Percentiles rank a stretch among this genome's conserved stretches.
Conservation (phyloP, 257 asterid species). For the Eustoma russellianum region DNA sequence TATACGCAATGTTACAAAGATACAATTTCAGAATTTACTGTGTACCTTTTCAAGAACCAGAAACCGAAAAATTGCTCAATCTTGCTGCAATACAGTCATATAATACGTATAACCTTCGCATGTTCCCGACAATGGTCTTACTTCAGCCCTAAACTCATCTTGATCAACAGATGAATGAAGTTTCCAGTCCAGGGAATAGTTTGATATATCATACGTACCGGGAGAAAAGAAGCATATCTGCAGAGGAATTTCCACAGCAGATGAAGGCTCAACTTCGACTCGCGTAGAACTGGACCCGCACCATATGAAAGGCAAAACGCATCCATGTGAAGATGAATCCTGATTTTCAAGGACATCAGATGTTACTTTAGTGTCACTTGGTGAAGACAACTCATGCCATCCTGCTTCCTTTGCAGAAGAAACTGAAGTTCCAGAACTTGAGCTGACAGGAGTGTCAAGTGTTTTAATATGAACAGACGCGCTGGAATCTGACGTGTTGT, state of each 20-base stretch:
- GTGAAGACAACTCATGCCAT: conserved; percentile 58
- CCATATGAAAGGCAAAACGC: conserved; percentile 71
- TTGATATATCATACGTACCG: conserved; percentile 82
- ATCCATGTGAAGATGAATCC: conserved; percentile 29
- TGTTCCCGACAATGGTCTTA: conserved; percentile 42
- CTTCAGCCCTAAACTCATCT: conserved; percentile 10
- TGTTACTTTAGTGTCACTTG: conserved; percentile 40
- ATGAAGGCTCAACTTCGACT: conserved; percentile 45
- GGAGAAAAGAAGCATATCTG: conserved; percentile 66
- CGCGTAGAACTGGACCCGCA: conserved; percentile 67
- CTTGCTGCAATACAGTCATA: conserved; percentile 61
- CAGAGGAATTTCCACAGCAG: conserved; percentile 51
- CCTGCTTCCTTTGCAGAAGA: conserved; percentile 60
- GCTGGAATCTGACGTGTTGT: conserved; percentile 53
- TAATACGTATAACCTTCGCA: conserved; percentile 63
- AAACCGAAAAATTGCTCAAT: conserved; percentile 20
- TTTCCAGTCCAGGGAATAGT: conserved; percentile 73
- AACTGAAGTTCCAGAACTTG: conserved; percentile 25
- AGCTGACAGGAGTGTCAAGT: conserved; percentile 29
- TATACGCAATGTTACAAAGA: conserved; percentile 18
- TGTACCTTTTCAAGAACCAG: not conserved
- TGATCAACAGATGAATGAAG: conserved; percentile 14
- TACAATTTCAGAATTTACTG: conserved; percentile 24
- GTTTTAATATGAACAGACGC: conserved; percentile 49
- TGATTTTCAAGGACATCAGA: conserved; percentile 36